Evolutionary conservation across 2,329 filamentous ascomycete genomes (phyloP).

Genomic region (Xylariaceae sp.): DNA sequence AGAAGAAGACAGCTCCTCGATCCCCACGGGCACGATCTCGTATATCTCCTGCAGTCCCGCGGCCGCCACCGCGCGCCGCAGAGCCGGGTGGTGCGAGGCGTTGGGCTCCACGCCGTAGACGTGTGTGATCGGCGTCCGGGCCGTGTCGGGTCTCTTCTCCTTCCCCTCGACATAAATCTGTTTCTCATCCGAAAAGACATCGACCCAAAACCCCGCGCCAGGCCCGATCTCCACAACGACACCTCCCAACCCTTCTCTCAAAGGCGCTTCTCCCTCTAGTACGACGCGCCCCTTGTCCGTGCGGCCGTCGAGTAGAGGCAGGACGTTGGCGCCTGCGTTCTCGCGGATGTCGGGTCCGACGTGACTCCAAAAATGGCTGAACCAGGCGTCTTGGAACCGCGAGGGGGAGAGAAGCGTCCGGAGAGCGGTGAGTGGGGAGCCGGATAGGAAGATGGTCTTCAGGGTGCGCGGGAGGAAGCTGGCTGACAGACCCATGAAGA

Average conservation of each 20-base stretch:
- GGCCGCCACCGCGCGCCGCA: slow-evolving; percentile 44
- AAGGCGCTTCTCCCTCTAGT: slow-evolving; percentile 30
- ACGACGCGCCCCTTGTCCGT: slow-evolving; percentile 36
- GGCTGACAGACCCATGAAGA: slow-evolving; percentile 48
- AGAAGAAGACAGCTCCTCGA: slow-evolving; percentile 50
- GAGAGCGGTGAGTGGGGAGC: slow-evolving; percentile 26
- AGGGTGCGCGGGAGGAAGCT: slow-evolving; percentile 51
- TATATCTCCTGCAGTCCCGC: slow-evolving; percentile 56
- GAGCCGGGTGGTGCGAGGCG: slow-evolving; percentile 43
- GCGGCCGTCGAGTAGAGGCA: slow-evolving; percentile 52
- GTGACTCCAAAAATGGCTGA: slow-evolving; percentile 56
- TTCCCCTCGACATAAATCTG: not conserved
- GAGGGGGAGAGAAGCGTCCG: slow-evolving; percentile 32
- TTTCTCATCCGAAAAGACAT: slow-evolving; percentile 39
- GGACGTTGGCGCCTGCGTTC: slow-evolving; percentile 40
- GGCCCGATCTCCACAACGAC: slow-evolving; percentile 60
- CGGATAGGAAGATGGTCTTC: slow-evolving; percentile 34
- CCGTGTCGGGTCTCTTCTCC: slow-evolving; percentile 3
- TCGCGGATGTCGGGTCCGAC: slow-evolving; percentile 49
- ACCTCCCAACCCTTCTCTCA: slow-evolving; percentile 41
- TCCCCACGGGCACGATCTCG: slow-evolving; percentile 53
- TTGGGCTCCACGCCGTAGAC: slow-evolving; percentile 66
- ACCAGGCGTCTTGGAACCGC: slow-evolving; percentile 49
- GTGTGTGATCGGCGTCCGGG: slow-evolving; percentile 33
- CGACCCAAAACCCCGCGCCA: slow-evolving; percentile 58